A percentile compares a stretch with the other conserved stretches of the same genome.
phyloP scores from a whole-genome alignment of 768 basidiomycete genomes.

The Lactarius indigo region DNA sequence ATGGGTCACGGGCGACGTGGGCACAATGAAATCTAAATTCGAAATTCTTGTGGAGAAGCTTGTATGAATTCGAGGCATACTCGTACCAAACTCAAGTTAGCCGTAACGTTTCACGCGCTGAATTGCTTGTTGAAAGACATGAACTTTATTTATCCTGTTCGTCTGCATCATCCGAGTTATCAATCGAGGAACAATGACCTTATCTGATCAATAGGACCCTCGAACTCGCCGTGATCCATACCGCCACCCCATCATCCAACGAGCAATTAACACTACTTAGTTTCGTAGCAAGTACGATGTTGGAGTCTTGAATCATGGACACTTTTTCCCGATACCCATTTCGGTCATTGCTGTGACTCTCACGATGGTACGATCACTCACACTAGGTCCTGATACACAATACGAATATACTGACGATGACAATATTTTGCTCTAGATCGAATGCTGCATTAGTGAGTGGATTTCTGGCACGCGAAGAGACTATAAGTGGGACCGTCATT shows the following conservation, averaged over 20 bases:
- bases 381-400: too few relatives aligned
- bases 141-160: conserved; percentile 9
- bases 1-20: too few relatives aligned
- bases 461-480: neutral
- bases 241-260: conserved; percentile 5
- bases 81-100: neutral
- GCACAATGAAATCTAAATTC: too few relatives aligned
- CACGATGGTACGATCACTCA: too few relatives aligned
- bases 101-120: neutral
- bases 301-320: neutral
- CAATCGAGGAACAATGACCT: neutral
- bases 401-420: too few relatives aligned
- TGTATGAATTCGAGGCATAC: too few relatives aligned
- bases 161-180: neutral
- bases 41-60: too few relatives aligned
- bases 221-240: neutral
- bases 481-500: too few relatives aligned
- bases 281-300: conserved; percentile 1
- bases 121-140: conserved; percentile 9
- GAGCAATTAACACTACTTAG: neutral
- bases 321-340: neutral
- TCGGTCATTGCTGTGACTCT: neutral
- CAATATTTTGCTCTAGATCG: neutral
- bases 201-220: neutral
- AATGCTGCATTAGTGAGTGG: neutral